Evolutionary conservation across 2,329 filamentous ascomycete genomes (phyloP).

Genomic region (Fusarium buharicum): DNA sequence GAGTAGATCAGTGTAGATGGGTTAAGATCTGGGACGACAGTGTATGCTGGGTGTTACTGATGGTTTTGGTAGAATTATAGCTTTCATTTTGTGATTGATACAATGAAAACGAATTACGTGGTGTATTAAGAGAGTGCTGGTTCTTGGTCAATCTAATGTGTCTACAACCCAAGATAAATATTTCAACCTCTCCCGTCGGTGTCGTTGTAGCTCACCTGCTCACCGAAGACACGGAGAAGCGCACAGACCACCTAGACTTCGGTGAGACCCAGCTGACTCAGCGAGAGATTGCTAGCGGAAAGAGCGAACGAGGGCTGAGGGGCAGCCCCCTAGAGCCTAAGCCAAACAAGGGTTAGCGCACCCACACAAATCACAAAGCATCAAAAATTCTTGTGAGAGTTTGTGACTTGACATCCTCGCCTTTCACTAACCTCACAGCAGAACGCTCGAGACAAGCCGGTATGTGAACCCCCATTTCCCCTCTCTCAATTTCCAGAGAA

Average conservation of each 20-base stretch:
- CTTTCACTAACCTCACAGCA: slow-evolving; percentile 52
- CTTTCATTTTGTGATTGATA: neutral
- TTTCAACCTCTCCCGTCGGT: neutral
- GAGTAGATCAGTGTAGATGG: neutral
- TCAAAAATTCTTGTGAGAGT: slow-evolving; percentile 42
- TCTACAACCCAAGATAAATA: no score
- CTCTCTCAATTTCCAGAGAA: neutral
- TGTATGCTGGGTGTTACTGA: neutral
- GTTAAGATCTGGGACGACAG: neutral
- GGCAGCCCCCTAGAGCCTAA: slow-evolving; percentile 47
- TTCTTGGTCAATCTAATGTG: no score
- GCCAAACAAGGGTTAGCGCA: slow-evolving; percentile 41
- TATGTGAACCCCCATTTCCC: slow-evolving; percentile 43
- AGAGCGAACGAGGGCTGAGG: slow-evolving; percentile 36
- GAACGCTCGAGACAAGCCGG: slow-evolving; percentile 51
- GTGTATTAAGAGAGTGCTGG: no score
- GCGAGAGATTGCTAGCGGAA: neutral
- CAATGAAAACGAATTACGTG: neutral
- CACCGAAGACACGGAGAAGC: neutral
- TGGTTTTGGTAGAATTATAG: neutral
- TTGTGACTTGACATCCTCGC: slow-evolving; percentile 41
- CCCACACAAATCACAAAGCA: slow-evolving; percentile 48
- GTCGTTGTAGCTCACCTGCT: neutral
- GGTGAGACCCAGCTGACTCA: slow-evolving; percentile 43
- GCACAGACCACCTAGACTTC: slow-evolving; percentile 1